Evolutionary conservation across 177 flowering plant species (phyloP), one percentile per base, ranked within the genome.

Genomic region (Vitis hybrid): DNA sequence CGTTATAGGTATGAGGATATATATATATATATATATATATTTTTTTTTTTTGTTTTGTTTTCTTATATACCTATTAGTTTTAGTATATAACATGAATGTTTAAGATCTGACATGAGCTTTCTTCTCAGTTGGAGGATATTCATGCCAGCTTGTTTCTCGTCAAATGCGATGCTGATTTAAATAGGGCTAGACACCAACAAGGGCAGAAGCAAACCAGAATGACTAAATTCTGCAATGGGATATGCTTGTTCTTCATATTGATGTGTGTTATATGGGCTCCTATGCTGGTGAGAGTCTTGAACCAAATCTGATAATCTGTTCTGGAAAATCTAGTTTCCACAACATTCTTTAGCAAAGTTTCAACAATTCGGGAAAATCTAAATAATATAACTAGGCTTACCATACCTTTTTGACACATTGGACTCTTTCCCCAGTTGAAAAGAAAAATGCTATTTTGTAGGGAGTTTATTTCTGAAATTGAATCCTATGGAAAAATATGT

Each of bases 251-350:
- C 77, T 86, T 87, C 56, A 76, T 91, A 31, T 71, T 93, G 67
- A 83, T 93, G 71, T 88, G 91, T 71, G 93, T 93, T 29, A 93
- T 91, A 13, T 93, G 98, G 98, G 90, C 98, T 57, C 98, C 98
- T 34, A 93, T 93, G 98, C 81, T 91, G 94, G 98, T 93, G 76
- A 89, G 88, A 11, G 61, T 66, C 16, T 26, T 51, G 63, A n/a
- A 66, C 5, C 50, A 56, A 31, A 16, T 29, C n/a, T 7, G 39
- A 52, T 31, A 22, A 31, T 51, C 14, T 49, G 2, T 13, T 2
- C 56, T 52, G 16, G 56, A 53, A 53, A 53, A 14, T 16, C 16
- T 13, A 16, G 15, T 53, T 53, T 53, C 3, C 56, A 22, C 3
- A 22, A 22, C 26, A 22, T 22, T 22, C 26, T 22, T 0, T 22